Conservation (phyloP, 2,329 filamentous ascomycete genomes). For the Teratosphaeria destructans region DNA sequence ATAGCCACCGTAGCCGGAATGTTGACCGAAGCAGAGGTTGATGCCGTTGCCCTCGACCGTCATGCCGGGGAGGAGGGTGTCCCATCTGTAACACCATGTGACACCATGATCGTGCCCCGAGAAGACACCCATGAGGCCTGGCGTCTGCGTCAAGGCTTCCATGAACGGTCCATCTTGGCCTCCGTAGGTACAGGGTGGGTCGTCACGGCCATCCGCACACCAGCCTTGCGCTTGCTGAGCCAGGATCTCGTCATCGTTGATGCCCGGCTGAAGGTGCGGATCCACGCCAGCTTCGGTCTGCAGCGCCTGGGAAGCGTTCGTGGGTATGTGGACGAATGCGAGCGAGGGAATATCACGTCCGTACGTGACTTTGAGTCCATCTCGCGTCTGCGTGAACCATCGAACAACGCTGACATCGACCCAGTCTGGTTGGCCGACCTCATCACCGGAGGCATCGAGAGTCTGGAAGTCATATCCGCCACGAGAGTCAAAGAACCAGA, state of each 20-base stretch:
- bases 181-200: slow-evolving; percentile 24
- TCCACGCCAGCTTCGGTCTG: slow-evolving; percentile 33
- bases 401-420: slow-evolving; percentile 34
- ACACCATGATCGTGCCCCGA: slow-evolving; percentile 54
- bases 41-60: slow-evolving; percentile 20
- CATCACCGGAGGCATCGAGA: slow-evolving; percentile 14
- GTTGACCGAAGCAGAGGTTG: slow-evolving; percentile 24
- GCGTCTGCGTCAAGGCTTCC: slow-evolving; percentile 45
- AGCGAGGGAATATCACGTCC: slow-evolving; percentile 35
- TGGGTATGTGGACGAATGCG: slow-evolving; percentile 47
- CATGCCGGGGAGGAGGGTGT: slow-evolving; percentile 17
- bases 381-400: slow-evolving; percentile 34
- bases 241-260: slow-evolving; percentile 35
- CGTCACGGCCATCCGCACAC: slow-evolving; percentile 27
- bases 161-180: slow-evolving; percentile 53
- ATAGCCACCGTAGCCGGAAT: slow-evolving; percentile 24
- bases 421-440: slow-evolving; percentile 31
- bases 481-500: slow-evolving; percentile 65
- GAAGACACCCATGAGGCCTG: slow-evolving; percentile 49
- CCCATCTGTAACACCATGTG: slow-evolving; percentile 26
- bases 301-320: slow-evolving; percentile 31
- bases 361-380: slow-evolving; percentile 8
- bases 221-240: slow-evolving; percentile 32
- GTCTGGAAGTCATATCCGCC: slow-evolving; percentile 46
- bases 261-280: slow-evolving; percentile 34